Evolutionary conservation across 1,284 basidiomycete genomes (phyloP).

Genomic region (Anthracocystis walkeri): DNA sequence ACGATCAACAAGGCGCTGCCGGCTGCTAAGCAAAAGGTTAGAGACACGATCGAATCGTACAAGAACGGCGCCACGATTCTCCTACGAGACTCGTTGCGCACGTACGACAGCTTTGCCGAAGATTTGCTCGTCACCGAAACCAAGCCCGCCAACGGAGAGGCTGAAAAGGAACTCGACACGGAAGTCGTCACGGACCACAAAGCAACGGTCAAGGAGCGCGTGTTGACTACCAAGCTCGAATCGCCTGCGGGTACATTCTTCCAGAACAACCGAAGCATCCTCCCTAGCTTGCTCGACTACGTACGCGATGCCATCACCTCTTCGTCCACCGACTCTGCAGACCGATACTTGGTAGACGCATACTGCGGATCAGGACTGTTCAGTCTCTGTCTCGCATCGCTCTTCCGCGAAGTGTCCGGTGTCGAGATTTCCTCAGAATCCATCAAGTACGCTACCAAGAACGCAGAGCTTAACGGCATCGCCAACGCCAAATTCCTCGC

Average conservation of each 20-base stretch:
- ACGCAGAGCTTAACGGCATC: slow-evolving; percentile 80
- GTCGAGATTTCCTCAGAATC: slow-evolving; percentile 83
- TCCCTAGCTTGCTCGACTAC: slow-evolving; percentile 84
- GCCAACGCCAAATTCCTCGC: slow-evolving; percentile 72
- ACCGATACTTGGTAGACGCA: slow-evolving; percentile 64
- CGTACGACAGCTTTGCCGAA: slow-evolving; percentile 47
- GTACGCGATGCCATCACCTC: slow-evolving; percentile 73
- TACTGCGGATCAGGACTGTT: slow-evolving; percentile 83
- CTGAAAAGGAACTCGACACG: slow-evolving; percentile 39
- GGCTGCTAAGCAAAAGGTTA: slow-evolving; percentile 77
- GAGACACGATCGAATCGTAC: slow-evolving; percentile 82
- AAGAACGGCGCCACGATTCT: slow-evolving; percentile 91
- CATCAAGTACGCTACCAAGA: slow-evolving; percentile 82
- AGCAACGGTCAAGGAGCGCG: slow-evolving; percentile 82
- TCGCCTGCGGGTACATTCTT: slow-evolving; percentile 88
- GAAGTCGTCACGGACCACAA: slow-evolving; percentile 81
- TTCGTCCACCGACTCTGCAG: background rate
- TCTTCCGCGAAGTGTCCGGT: slow-evolving; percentile 84
- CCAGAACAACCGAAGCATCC: slow-evolving; percentile 96
- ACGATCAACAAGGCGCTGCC: slow-evolving; percentile 81
- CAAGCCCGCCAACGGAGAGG: slow-evolving; percentile 14
- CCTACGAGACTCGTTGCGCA: slow-evolving; percentile 83
- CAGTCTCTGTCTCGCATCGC: slow-evolving; percentile 83
- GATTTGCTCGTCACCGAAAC: slow-evolving; percentile 25
- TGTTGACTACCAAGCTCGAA: slow-evolving; percentile 84